Base-by-base conservation (phyloP, 768 basidiomycete genomes). In the Tulasnella sp. region DNA sequence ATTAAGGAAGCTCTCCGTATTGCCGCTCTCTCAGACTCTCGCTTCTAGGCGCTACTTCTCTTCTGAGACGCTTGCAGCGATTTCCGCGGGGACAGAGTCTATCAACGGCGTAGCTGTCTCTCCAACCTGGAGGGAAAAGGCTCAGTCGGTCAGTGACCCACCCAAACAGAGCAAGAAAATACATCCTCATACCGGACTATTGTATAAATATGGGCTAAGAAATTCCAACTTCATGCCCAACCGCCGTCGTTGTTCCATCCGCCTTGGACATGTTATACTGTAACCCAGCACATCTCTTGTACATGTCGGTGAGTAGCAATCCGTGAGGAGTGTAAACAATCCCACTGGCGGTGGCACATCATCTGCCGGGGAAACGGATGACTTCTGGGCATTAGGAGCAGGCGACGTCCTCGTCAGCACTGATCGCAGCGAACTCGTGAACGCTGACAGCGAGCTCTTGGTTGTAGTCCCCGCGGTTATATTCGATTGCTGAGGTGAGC, bases 281-380 rank as follows among this genome's bases (percentile, higher is more conserved):
- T 99, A 98, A 81, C 97, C 98, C 22, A 98, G 81, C 74, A 87
- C 88, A 78, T 98, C 95, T 67, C 92, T 84, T 37, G 92, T 91
- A 81, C 97, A 98, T 36, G 97, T 99, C 19, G 97, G 94, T 11
- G 95, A 97, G 81, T 98, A 98, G 79, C 97, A 99, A 78, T 97
- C 95, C 0, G 95, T 95, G 74, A 99, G 84, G 62, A 98, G 85
- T 1, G 95, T 98, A 80, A 98, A 98, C 17, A 98, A 95, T 26
- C 97, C 97, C 0, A 90, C 87, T 1, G 97, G 97, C 71, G 98
- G 80, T 22, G 81, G 79, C 32, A 66, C 44, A 42, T 75, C 71
- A 19, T 76, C 77, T 3, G 39, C 42, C 26, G 71, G 40, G 22
- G 32, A 59, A 8, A 67, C 41, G 47, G 66, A 65, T 40, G 59